phyloP scores from a whole-genome alignment of 768 basidiomycete species.

The Exsudoporus frostii region DNA sequence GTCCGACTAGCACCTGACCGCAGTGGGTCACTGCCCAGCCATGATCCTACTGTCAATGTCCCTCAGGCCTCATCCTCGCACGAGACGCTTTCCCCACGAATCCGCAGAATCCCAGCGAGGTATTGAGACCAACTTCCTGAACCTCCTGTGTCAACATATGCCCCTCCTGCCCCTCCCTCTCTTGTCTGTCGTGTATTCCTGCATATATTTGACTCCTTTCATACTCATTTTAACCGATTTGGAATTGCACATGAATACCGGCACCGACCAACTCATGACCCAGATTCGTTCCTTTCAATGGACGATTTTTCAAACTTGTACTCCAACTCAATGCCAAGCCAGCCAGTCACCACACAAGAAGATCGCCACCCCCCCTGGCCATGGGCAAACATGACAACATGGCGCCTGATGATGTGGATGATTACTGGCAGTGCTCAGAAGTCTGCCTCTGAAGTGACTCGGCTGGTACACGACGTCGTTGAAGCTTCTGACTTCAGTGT shows the following conservation, averaged over 20 bases:
- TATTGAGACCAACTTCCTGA: not conserved
- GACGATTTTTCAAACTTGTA: not conserved
- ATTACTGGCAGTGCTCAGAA: conserved; percentile 1
- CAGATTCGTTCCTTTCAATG: not conserved
- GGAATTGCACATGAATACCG: not conserved
- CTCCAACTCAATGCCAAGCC: no score
- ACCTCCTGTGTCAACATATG: not conserved
- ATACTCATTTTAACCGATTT: not conserved
- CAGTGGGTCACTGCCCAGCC: no score
- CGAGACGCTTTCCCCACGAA: not conserved
- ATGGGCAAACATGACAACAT: conserved; percentile 10
- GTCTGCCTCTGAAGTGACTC: not conserved
- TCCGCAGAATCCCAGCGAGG: not conserved
- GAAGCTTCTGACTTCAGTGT: conserved; percentile 4
- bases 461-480: not conserved
- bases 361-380: conserved; percentile 9
- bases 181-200: not conserved
- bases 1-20: no score
- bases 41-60: no score
- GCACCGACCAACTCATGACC: not conserved
- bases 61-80: no score
- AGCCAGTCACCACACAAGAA: not conserved
- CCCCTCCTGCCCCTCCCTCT: not conserved
- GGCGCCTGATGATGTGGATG: conserved; percentile 8
- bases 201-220: no score